Conservation (phyloP, 2,329 filamentous ascomycete species). For the Aaosphaeria pasadenensis region DNA sequence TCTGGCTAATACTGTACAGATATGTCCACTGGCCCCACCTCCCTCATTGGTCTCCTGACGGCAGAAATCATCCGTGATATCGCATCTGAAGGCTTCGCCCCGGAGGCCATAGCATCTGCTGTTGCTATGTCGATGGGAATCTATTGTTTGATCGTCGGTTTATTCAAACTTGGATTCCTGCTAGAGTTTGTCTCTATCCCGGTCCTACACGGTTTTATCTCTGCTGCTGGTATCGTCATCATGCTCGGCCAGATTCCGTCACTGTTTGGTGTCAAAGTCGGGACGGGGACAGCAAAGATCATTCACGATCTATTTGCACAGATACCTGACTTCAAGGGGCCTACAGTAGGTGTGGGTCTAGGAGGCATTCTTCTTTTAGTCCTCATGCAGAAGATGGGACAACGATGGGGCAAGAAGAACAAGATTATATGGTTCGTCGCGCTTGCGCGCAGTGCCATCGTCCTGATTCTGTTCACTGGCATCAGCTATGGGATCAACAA, state of each 20-base stretch:
- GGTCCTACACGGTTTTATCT: conserved; percentile 64
- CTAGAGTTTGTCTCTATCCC: conserved; percentile 65
- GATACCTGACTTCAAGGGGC: conserved; percentile 56
- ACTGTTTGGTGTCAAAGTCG: conserved; percentile 55
- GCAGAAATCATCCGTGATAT: conserved; percentile 58
- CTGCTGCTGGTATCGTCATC: conserved; percentile 64
- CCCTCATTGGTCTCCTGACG: conserved; percentile 61
- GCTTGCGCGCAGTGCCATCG: conserved; percentile 59
- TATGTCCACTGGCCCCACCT: conserved; percentile 65
- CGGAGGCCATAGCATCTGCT: conserved; percentile 58
- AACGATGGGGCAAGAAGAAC: conserved; percentile 58
- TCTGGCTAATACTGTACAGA: conserved; percentile 41
- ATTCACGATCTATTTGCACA: conserved; percentile 59
- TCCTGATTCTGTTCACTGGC: conserved; percentile 60
- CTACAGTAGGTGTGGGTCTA: conserved; percentile 60
- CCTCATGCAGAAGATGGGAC: conserved; percentile 56
- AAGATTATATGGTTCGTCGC: conserved; percentile 58
- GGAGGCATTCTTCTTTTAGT: conserved; percentile 56
- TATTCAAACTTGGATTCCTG: conserved; percentile 63
- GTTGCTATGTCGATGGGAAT: conserved; percentile 63
- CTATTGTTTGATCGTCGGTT: conserved; percentile 57
- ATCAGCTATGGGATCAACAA: conserved; percentile 63
- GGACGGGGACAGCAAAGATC: conserved; percentile 54
- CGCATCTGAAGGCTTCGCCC: conserved; percentile 48
- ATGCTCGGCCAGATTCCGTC: conserved; percentile 63